Percentiles rank a stretch among this genome's conserved stretches.
phyloP scores from a whole-genome alignment of 345 rosid genomes.

The Lepidium africanum region DNA sequence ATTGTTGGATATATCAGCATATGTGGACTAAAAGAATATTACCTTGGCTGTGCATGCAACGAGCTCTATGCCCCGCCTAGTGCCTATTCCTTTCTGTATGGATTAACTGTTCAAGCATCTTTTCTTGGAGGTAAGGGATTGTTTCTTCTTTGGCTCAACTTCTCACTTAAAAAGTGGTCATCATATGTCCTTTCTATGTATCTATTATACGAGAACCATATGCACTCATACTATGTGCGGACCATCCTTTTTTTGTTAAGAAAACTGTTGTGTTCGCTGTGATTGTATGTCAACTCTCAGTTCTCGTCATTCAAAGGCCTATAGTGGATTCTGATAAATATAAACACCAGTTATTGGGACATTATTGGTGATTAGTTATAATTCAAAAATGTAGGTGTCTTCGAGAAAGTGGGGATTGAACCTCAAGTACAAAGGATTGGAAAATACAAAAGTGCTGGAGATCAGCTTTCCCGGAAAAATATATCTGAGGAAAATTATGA shows the following conservation, averaged over 20 bases:
- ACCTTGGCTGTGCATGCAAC: conserved; percentile 81
- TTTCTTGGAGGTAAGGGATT: conserved; percentile 67
- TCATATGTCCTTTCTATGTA: not conserved
- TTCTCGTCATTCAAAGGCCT: not conserved
- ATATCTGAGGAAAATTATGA: conserved; percentile 92
- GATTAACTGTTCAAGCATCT: conserved; percentile 84
- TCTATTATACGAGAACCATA: not conserved
- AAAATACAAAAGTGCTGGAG: conserved; percentile 95
- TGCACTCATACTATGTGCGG: not conserved
- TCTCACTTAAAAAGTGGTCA: not conserved
- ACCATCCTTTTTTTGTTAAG: not conserved
- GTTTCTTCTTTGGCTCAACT: not conserved
- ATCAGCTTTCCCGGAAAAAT: conserved; percentile 69
- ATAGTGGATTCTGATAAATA: not conserved
- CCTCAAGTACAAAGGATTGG: conserved; percentile 93
- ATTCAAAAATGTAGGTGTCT: conserved; percentile 46
- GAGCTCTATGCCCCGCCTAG: conserved; percentile 92
- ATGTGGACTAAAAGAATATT: conserved; percentile 82
- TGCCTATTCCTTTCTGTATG: conserved; percentile 84
- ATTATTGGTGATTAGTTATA: not conserved
- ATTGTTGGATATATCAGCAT: conserved; percentile 63
- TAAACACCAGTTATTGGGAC: not conserved
- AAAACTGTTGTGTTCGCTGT: not conserved
- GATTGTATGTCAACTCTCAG: not conserved
- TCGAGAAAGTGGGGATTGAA: conserved; percentile 86